Evolutionary conservation across 2,329 filamentous ascomycete genomes (phyloP), one percentile per base, ranked within the genome.

Genomic region (Pseudonectria buxi): DNA sequence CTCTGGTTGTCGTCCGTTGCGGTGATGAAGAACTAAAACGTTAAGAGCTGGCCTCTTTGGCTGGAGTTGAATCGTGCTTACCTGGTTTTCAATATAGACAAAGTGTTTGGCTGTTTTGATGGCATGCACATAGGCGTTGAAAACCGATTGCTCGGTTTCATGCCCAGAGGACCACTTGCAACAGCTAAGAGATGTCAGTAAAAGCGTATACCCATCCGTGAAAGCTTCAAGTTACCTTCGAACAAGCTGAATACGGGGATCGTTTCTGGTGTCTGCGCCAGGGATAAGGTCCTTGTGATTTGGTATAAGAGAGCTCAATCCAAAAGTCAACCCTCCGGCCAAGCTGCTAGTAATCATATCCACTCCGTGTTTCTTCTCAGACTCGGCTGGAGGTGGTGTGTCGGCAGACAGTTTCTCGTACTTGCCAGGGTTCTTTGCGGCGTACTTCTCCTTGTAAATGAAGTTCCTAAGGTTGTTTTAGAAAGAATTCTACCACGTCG

Each of bases 361-460:
- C 9, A 22, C 9, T 9, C 32, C 30, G 3, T 39, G 26, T 10
- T 30, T 14, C 4, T 25, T 35, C 26, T 38, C 33, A 3, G 39
- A 36, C 24, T 39, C 37, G 4, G 54, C 56, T 32, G 24, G 7
- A 30, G 14, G 6, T 11, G 28, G 28, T 11, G n/a, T 7, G 14
- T 9, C 28, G 7, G 31, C 10, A n/a, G 50, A 40, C 3, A 53
- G 43, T n/a, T 32, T 37, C 7, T 60, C 47, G 37, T 79, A 78
- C 47, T 74, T 74, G 26, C 68, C 68, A 0, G 67, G 62, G 31
- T 71, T 63, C 34, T 68, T 68, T 29, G 57, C 55, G 34, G 61
- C 53, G 56, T 95, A 95, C 58, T 95, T 95, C 33, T 83, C 78
- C 37, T 79, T 72, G 46, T 78, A 94, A 45, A 95, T 89, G 56